A percentile compares a stretch with the other conserved stretches of the same genome.
Evolutionary conservation across 768 basidiomycete species (phyloP).

Genomic region (Collybia sordida): DNA sequence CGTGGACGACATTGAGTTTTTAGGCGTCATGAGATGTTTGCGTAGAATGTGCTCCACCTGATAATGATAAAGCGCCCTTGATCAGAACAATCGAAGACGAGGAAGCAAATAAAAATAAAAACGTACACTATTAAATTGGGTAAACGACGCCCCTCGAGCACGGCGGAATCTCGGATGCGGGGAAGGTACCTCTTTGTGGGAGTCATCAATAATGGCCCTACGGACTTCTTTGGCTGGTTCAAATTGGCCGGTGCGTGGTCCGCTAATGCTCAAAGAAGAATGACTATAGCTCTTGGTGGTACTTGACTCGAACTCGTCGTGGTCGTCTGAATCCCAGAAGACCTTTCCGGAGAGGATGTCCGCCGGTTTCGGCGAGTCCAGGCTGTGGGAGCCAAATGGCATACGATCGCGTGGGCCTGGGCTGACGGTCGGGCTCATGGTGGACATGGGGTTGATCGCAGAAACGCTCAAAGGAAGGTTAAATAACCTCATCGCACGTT

Average conservation of each 20-base stretch:
- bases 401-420: constrained; percentile 37
- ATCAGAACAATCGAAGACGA: constrained; percentile 8
- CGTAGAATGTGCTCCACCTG: constrained; percentile 38
- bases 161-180: constrained; percentile 47
- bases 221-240: constrained; percentile 30
- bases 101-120: constrained; percentile 1
- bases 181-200: constrained; percentile 43
- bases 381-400: constrained; percentile 23
- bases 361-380: constrained; percentile 54
- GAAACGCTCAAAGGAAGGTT: constrained; percentile 61
- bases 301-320: constrained; percentile 32
- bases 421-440: constrained; percentile 57
- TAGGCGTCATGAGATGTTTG: constrained; percentile 30
- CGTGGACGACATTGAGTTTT: constrained; percentile 20
- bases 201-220: constrained; percentile 48
- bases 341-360: constrained; percentile 68
- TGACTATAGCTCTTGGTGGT: constrained; percentile 18
- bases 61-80: constrained; percentile 5
- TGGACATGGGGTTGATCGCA: constrained; percentile 75
- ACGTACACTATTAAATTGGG: constrained; percentile 37
- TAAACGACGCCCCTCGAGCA: constrained; percentile 20
- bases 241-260: constrained; percentile 42
- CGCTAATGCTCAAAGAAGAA: constrained; percentile 25
- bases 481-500: constrained; percentile 74
- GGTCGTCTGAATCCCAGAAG: constrained; percentile 51